phyloP scores from a whole-genome alignment of 2,329 filamentous ascomycete species.

The Paracamarosporium sp. region DNA sequence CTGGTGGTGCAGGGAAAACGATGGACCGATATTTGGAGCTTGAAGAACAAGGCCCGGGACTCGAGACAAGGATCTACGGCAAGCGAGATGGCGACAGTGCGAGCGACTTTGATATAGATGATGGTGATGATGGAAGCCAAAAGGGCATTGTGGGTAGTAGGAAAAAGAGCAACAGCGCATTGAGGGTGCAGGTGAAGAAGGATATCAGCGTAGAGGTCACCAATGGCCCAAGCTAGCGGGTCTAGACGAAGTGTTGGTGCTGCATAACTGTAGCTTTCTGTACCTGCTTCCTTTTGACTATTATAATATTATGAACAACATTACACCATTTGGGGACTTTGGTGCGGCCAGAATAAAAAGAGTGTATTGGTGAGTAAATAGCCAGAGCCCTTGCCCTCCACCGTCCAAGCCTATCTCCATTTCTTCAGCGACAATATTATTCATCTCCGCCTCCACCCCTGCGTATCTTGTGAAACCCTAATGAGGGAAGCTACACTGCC shows the following conservation, averaged over 20 bases:
- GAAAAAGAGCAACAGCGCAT: not conserved
- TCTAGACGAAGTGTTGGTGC: not conserved
- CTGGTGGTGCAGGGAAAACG: not conserved
- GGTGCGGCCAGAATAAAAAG: too few species aligned
- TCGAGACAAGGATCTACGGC: constrained; percentile 1
- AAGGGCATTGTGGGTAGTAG: not conserved
- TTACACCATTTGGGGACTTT: too few species aligned
- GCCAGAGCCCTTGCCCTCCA: too few species aligned
- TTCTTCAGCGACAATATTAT: too few species aligned
- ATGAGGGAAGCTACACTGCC: not conserved
- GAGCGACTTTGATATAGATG: not conserved
- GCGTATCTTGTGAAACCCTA: not conserved
- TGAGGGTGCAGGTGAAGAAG: constrained; percentile 1
- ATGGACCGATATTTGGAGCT: not conserved
- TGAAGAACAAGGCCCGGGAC: not conserved
- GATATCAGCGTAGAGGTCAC: not conserved
- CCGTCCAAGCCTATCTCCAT: too few species aligned
- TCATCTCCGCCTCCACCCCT: not conserved
- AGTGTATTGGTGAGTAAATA: too few species aligned
- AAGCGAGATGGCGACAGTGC: not conserved
- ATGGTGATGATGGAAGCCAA: not conserved
- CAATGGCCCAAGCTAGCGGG: not conserved
- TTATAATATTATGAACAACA: too few species aligned
- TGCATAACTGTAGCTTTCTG: not conserved
- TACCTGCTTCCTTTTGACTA: not conserved